A percentile compares a stretch with the other conserved stretches of the same genome.
Conservation (phyloP, 768 basidiomycete species). For the Zangia roseola region DNA sequence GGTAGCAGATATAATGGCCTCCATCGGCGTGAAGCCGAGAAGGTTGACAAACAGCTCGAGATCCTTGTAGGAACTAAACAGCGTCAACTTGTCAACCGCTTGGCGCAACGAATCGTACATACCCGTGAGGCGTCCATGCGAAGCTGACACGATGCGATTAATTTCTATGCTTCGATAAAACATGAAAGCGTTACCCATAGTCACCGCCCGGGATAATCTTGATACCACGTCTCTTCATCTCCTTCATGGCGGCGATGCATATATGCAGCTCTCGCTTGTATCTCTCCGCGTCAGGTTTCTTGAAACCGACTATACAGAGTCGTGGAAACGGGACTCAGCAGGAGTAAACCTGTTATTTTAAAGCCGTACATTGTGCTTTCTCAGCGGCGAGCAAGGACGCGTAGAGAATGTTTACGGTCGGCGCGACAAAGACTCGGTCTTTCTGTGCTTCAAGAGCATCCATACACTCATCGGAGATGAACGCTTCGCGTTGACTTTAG, state of each 20-base stretch:
- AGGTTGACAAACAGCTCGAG: constrained; percentile 38
- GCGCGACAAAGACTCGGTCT: constrained; percentile 33
- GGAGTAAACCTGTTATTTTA: neutral
- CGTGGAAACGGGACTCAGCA: neutral
- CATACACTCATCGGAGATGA: constrained; percentile 38
- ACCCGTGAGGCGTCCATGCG: constrained; percentile 36
- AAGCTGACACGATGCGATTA: constrained; percentile 16
- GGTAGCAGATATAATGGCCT: constrained; percentile 36
- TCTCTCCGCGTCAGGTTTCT: constrained; percentile 12
- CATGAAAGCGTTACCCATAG: constrained; percentile 29
- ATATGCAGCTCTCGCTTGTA: constrained; percentile 35
- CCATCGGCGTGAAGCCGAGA: constrained; percentile 36
- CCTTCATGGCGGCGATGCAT: constrained; percentile 33
- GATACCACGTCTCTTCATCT: constrained; percentile 37
- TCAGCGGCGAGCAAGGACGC: constrained; percentile 26
- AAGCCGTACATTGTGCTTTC: constrained; percentile 22
- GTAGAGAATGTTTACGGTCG: constrained; percentile 32
- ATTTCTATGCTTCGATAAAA: neutral
- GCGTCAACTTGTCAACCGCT: constrained; percentile 1
- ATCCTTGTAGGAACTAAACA: constrained; percentile 33
- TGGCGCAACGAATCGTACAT: neutral
- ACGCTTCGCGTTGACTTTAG: constrained; percentile 23
- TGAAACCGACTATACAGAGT: constrained; percentile 20
- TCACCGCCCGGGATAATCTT: constrained; percentile 39
- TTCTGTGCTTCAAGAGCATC: constrained; percentile 36